A percentile compares a stretch with the other conserved stretches of the same genome.
Evolutionary conservation across 495 filamentous ascomycete species (phyloP).

Genomic region (Annulohypoxylon stygium): DNA sequence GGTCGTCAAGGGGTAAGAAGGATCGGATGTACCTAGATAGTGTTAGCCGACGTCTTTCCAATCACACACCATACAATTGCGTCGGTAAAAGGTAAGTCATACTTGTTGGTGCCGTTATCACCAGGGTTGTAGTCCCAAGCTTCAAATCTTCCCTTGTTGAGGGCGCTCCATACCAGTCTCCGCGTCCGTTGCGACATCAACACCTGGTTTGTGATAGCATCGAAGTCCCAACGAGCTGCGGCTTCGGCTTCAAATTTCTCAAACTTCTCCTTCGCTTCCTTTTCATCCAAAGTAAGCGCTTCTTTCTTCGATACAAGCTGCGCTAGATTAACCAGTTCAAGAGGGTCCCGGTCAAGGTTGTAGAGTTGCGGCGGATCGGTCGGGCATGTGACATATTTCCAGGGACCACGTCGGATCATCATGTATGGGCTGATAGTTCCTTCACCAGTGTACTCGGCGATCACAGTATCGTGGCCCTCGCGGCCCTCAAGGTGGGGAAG

Average conservation of each 20-base stretch:
- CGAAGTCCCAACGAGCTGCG: constrained; percentile 77
- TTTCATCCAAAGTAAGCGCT: constrained; percentile 52
- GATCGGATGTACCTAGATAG: constrained; percentile 72
- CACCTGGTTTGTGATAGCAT: constrained; percentile 75
- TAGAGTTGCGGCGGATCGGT: constrained; percentile 85
- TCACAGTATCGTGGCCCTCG: constrained; percentile 77
- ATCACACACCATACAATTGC: not conserved
- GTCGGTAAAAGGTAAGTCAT: constrained; percentile 29
- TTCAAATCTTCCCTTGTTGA: constrained; percentile 75
- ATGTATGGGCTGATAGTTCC: constrained; percentile 87
- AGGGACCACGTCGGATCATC: constrained; percentile 86
- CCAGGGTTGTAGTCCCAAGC: constrained; percentile 84
- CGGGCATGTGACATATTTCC: constrained; percentile 86
- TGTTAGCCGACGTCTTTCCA: constrained; percentile 8
- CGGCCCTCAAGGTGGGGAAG: constrained; percentile 75
- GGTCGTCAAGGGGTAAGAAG: constrained; percentile 75
- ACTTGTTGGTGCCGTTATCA: constrained; percentile 79
- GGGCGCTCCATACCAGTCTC: constrained; percentile 77
- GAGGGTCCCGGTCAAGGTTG: constrained; percentile 77
- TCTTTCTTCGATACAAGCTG: constrained; percentile 53
- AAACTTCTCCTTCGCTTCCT: constrained; percentile 63
- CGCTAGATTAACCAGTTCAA: constrained; percentile 79
- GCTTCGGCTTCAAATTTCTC: constrained; percentile 76
- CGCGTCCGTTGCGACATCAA: constrained; percentile 78
- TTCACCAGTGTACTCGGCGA: constrained; percentile 91